Evolutionary conservation across 306 rosid genomes (phyloP).

Genomic region (Vicia sativa): DNA sequence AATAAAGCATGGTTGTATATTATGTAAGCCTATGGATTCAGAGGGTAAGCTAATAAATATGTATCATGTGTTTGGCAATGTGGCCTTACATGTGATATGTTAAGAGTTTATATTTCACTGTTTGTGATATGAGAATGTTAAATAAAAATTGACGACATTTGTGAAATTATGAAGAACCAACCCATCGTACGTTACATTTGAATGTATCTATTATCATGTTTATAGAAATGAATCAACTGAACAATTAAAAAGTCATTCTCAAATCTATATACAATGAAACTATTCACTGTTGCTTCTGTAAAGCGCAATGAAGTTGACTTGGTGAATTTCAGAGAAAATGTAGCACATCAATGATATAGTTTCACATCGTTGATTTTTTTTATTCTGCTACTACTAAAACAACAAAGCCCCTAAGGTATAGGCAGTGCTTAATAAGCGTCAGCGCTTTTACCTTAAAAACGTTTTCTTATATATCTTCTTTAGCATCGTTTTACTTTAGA

Average conservation of each 20-base stretch:
- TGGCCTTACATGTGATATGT: neutral
- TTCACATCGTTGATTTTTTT: too few relatives aligned
- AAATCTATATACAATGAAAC: neutral
- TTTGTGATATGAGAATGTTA: neutral
- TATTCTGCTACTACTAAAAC: too few relatives aligned
- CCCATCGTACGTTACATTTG: neutral
- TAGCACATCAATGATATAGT: neutral
- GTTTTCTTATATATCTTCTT: too few relatives aligned
- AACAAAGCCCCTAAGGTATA: too few relatives aligned
- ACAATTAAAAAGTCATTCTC: neutral
- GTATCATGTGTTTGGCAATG: neutral
- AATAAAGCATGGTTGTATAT: conserved; percentile 3
- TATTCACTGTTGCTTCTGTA: neutral
- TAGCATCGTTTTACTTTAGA: too few relatives aligned
- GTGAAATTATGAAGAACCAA: neutral
- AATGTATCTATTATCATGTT: neutral
- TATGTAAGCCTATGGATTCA: neutral
- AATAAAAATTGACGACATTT: neutral
- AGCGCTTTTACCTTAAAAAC: too few relatives aligned
- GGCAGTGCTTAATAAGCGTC: too few relatives aligned
- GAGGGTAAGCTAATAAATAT: conserved; percentile 14
- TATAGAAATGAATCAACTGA: conserved; percentile 2
- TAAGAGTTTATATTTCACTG: neutral
- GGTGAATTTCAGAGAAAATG: neutral
- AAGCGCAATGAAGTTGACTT: neutral